Conservation (phyloP, 164 flowering plant genomes). For the Sextonia rubra region DNA sequence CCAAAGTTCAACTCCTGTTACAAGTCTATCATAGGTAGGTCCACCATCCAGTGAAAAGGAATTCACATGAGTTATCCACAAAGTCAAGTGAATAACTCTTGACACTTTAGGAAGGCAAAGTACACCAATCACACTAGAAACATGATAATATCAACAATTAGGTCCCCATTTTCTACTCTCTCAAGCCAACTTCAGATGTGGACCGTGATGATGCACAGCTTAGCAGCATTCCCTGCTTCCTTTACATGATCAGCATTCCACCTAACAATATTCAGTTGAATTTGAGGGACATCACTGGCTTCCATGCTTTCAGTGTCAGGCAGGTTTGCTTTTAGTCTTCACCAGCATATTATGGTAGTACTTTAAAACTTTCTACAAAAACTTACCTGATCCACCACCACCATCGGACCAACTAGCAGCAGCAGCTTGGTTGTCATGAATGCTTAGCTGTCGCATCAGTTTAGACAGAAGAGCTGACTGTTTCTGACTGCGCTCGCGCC, state of each 20-base stretch:
- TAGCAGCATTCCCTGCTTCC: not conserved
- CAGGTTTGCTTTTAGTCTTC: not conserved
- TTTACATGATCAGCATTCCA: not conserved
- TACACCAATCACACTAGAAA: not conserved
- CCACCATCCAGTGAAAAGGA: not conserved
- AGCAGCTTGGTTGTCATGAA: constrained; percentile 89
- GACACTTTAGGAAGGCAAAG: not conserved
- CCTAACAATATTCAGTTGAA: not conserved
- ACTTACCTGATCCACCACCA: constrained; percentile 50
- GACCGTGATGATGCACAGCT: no score
- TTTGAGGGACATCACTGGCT: not conserved
- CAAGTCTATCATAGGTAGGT: not conserved
- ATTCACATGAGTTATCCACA: not conserved
- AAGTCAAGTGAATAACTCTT: not conserved
- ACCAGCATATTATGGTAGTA: not conserved
- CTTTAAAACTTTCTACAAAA: not conserved
- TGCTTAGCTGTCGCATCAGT: constrained; percentile 72
- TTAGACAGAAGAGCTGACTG: constrained; percentile 87
- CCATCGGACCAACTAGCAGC: constrained; percentile 63
- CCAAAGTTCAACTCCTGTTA: no score
- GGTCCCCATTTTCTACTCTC: not conserved
- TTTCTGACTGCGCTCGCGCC: constrained; percentile 77
- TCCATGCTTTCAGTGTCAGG: not conserved
- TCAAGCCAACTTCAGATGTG: not conserved
- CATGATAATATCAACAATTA: not conserved